Conservation (phyloP, 805 yeast genomes). For the Lachancea lanzarotensis region DNA sequence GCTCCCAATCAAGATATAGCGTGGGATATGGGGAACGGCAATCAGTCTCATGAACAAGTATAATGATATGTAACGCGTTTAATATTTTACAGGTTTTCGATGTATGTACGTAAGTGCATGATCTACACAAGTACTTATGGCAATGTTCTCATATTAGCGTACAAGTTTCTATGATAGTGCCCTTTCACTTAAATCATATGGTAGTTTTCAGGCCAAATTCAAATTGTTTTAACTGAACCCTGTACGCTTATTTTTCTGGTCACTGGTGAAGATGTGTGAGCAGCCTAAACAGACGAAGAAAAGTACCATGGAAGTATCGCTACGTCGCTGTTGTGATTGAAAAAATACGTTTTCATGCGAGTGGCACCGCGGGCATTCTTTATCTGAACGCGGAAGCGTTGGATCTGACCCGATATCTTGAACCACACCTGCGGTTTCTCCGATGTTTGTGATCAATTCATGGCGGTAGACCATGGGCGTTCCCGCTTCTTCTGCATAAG, state of each 20-base stretch:
- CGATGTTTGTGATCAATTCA: conserved; percentile 85
- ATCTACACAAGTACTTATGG: neutral
- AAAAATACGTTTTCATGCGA: conserved; percentile 90
- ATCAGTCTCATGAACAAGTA: conserved; percentile 6
- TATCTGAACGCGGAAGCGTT: conserved; percentile 93
- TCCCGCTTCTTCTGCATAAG: conserved; percentile 86
- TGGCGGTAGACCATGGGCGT: conserved; percentile 85
- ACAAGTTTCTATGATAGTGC: no score
- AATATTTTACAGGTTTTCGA: neutral
- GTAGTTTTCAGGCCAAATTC: neutral
- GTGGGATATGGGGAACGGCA: conserved; percentile 1
- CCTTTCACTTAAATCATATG: no score
- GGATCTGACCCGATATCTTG: conserved; percentile 95
- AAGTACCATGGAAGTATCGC: conserved; percentile 91
- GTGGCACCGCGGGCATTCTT: conserved; percentile 85
- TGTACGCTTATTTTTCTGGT: conserved; percentile 33
- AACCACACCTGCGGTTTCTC: conserved; percentile 93
- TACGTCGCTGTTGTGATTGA: conserved; percentile 91
- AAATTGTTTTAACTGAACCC: conserved; percentile 17
- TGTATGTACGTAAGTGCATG: neutral
- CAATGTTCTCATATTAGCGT: no score
- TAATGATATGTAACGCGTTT: conserved; percentile 1
- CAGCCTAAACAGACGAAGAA: conserved; percentile 90
- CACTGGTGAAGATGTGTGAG: conserved; percentile 53
- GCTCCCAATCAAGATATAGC: neutral